Evolutionary conservation across 805 yeast genomes (phyloP).

Genomic region (Nakazawaea populi): DNA sequence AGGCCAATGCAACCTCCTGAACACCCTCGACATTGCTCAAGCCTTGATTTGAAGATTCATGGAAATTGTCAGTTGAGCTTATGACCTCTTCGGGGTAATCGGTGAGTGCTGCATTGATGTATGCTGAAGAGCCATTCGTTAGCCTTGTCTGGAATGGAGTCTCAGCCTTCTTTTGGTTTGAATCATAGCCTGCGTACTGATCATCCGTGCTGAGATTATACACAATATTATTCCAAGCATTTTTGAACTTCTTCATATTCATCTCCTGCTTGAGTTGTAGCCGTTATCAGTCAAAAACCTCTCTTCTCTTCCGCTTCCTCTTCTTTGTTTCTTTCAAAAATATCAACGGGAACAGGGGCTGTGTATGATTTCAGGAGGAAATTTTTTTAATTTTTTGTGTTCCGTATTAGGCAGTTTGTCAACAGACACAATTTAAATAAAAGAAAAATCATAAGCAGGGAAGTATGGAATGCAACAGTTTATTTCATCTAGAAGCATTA

Average conservation of each 20-base stretch:
- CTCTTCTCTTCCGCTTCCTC: neutral
- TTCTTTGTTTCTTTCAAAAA: neutral
- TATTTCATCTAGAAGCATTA: too few species aligned
- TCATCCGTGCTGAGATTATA: constrained; percentile 63
- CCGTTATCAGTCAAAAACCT: neutral
- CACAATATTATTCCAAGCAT: constrained; percentile 26
- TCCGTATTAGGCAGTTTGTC: neutral
- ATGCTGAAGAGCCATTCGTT: constrained; percentile 21
- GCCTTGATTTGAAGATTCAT: constrained; percentile 29
- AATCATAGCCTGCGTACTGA: constrained; percentile 49
- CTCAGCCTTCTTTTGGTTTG: constrained; percentile 5
- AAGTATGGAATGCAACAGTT: too few species aligned
- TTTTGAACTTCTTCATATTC: constrained; percentile 38
- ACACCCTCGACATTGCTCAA: constrained; percentile 36
- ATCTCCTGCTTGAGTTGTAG: neutral
- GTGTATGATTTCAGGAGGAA: neutral
- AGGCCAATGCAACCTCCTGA: constrained; percentile 69
- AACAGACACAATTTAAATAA: neutral
- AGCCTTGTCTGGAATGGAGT: constrained; percentile 31
- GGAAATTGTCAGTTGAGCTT: constrained; percentile 24
- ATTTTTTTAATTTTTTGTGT: too few species aligned
- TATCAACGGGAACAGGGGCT: neutral
- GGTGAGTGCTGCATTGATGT: constrained; percentile 11
- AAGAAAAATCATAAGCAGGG: neutral
- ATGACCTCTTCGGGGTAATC: constrained; percentile 23